Conservation (phyloP, 2,329 filamentous ascomycete species). For the Pseudophaeomoniella oleicola region DNA sequence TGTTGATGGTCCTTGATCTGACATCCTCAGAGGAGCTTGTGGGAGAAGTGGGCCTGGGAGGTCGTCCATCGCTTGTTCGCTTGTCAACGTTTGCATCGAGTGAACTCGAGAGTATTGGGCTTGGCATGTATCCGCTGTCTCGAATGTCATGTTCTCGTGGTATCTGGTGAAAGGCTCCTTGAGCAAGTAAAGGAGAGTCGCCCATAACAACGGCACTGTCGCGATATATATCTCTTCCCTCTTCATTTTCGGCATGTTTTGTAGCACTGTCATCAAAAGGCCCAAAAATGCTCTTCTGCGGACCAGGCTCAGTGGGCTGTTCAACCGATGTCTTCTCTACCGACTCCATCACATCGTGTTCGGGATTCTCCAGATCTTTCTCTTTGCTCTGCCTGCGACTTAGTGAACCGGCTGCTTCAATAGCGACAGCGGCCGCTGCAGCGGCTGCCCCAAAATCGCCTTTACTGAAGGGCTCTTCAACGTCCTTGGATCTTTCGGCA, state of each 20-base stretch:
- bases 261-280: background rate
- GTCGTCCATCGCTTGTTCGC: slow-evolving; percentile 6
- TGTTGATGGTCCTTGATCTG: slow-evolving; percentile 1
- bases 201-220: slow-evolving; percentile 30
- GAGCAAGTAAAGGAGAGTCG: slow-evolving; percentile 25
- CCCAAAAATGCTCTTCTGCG: background rate
- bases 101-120: slow-evolving; percentile 7
- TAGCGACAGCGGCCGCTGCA: background rate
- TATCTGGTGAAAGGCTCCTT: slow-evolving; percentile 6
- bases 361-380: background rate
- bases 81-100: slow-evolving; percentile 5
- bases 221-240: slow-evolving; percentile 16
- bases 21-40: slow-evolving; percentile 13
- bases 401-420: background rate
- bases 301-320: background rate
- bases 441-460: background rate
- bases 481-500: background rate
- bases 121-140: slow-evolving; percentile 29
- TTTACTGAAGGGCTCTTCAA: background rate
- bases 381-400: background rate
- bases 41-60: slow-evolving; percentile 10
- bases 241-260: background rate
- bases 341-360: too few relatives aligned
- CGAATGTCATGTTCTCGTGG: slow-evolving; percentile 14
- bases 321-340: background rate